Evolutionary conservation across 257 asterid genomes (phyloP).

Genomic region (Nicotiana obtusifolia): DNA sequence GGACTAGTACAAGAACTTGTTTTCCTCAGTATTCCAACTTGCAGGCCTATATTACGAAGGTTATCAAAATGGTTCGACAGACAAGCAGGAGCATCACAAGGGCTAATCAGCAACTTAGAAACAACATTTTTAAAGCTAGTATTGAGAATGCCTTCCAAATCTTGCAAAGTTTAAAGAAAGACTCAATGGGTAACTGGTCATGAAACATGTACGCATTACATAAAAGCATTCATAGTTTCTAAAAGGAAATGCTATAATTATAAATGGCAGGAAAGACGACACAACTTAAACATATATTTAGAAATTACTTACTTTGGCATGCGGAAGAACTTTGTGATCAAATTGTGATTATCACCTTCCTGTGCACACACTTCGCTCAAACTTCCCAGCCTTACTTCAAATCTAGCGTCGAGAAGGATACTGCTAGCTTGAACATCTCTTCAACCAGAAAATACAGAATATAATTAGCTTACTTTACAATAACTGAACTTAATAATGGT

Average conservation of each 20-base stretch:
- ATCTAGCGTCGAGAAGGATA: conserved; percentile 68
- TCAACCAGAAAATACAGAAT: conserved; percentile 19
- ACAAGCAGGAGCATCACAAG: no score
- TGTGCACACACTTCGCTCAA: conserved; percentile 46
- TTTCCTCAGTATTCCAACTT: no score
- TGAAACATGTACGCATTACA: background rate
- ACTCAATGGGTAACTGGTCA: no score
- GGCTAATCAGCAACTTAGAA: no score
- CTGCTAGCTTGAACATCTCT: conserved; percentile 84
- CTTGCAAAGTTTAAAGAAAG: no score
- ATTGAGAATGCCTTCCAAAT: no score
- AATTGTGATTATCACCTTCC: conserved; percentile 30
- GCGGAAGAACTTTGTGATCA: conserved; percentile 42
- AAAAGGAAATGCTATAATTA: background rate
- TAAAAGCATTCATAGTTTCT: background rate
- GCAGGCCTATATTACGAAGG: no score
- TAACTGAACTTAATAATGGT: background rate
- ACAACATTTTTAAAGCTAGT: no score
- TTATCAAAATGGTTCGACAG: no score
- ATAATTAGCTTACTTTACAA: background rate
- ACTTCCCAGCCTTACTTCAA: conserved; percentile 79
- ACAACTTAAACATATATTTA: no score
- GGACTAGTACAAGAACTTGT: no score
- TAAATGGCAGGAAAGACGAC: background rate
- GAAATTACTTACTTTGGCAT: conserved; percentile 45